phyloP scores from a whole-genome alignment of 116 monocot genomes.

The Dioscorea cayenensis region DNA sequence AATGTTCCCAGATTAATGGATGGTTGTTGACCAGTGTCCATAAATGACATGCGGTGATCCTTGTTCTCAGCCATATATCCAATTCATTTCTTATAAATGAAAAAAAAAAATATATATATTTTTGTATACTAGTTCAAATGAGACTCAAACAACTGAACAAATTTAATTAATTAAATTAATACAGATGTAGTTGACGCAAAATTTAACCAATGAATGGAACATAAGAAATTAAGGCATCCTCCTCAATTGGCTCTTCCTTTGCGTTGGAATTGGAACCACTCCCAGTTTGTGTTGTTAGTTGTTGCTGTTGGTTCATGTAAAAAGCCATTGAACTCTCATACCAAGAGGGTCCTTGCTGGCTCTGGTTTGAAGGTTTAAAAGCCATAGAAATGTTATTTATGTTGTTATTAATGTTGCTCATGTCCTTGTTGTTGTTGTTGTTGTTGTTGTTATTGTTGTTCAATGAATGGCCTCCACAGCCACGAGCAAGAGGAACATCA shows the following conservation, averaged over 20 bases:
- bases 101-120: no score
- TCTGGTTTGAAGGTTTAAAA: constrained; percentile 19
- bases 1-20: no score
- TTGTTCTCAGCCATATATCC: no score
- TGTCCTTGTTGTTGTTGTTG: constrained; percentile 5
- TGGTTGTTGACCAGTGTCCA: no score
- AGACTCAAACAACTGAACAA: no score
- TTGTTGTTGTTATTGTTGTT: constrained; percentile 1
- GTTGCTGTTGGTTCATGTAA: constrained; percentile 11
- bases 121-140: no score
- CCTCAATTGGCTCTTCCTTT: constrained; percentile 39
- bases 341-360: constrained; percentile 3
- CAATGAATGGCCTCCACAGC: constrained; percentile 2
- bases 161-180: no score
- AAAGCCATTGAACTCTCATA: constrained; percentile 7
- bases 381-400: neutral
- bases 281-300: constrained; percentile 5
- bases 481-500: constrained; percentile 37
- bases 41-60: no score
- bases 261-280: constrained; percentile 10
- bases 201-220: constrained; percentile 5
- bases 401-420: no score
- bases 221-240: neutral
- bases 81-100: no score
- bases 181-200: no score